Conservation (phyloP, 495 filamentous ascomycete genomes). For the Penicillium macrosclerotiorum region DNA sequence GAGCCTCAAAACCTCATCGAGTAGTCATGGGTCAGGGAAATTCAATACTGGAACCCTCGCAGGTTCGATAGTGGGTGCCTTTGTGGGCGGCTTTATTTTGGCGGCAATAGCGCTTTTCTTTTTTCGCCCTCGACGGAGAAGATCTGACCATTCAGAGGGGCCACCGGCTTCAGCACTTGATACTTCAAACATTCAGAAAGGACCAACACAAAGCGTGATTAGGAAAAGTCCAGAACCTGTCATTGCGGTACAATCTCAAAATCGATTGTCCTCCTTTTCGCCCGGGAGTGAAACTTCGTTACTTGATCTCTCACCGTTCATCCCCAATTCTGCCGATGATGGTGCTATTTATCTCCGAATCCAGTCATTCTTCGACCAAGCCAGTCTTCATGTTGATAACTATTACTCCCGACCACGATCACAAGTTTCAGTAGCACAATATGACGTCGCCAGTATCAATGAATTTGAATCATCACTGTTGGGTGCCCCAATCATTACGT, state of each 20-base stretch:
- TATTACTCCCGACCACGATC: conserved; percentile 18
- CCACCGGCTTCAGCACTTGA: not conserved
- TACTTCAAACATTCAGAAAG: too few species aligned
- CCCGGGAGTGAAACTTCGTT: not conserved
- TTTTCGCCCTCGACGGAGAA: conserved; percentile 21
- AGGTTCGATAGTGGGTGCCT: conserved; percentile 29
- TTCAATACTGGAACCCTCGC: conserved; percentile 24
- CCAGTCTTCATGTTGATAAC: conserved; percentile 29
- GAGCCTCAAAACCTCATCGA: too few species aligned
- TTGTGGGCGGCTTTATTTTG: conserved; percentile 26
- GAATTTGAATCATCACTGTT: conserved; percentile 19
- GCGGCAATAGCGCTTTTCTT: conserved; percentile 25
- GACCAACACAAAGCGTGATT: too few species aligned
- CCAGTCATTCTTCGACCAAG: conserved; percentile 27
- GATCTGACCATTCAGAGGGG: not conserved
- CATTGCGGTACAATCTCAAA: too few species aligned
- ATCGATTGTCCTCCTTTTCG: not conserved
- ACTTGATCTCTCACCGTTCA: conserved; percentile 8
- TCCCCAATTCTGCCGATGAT: conserved; percentile 27
- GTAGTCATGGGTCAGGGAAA: too few species aligned
- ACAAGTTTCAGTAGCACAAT: not conserved
- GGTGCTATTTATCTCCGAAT: conserved; percentile 10
- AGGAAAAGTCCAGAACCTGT: too few species aligned
- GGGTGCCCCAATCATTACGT: conserved; percentile 2
- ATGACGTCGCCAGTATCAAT: conserved; percentile 1